Base-by-base conservation (phyloP, 129 eudicot genomes). In the Dittrichia graveolens region DNA sequence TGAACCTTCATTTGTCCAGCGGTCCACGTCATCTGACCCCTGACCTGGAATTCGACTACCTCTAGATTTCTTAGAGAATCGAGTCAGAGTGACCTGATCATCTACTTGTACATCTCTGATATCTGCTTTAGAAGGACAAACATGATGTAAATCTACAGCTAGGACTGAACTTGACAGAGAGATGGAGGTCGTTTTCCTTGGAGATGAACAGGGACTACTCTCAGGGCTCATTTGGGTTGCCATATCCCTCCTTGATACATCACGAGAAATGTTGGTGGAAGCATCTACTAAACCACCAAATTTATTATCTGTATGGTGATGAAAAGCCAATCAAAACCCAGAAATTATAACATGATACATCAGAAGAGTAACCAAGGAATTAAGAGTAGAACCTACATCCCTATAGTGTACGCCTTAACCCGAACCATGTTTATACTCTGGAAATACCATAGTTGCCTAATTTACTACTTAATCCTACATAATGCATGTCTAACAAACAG, bases 211-310 rank as follows among this genome's bases (percentile, higher is more conserved):
- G 8, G 80, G 78, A 80, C 95, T 85, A 67, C 86, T 78, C 69
- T 85, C 96, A 3, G 96, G 98, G 81, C 98, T 92, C 98, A 92
- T 92, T 67, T 92, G 98, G 18, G 98, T 92, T 40, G 98, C 98
- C 95, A 92, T 85, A 83, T 92, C 98, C 74, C 98, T 89, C 72
- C 98, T 83, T 63, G 95, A 89, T 54, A 80, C 83, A 62, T 48
- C 91, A 41, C 86, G 84, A 42, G 90, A 87, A 44, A 89, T 65
- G 58, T 69, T 70, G 34, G 74, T 71, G 56, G 81, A 82, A 34
- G 77, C 71, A 68, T 83, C 83, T 31, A 40, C 69, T 64, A 14
- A 70, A 45, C 64, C 70, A 35, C 83, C 85, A 60, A 19, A 12
- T 73, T 87, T 87, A 61, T 77, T 86, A 59, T 81, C 97, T 92